Percentiles rank a stretch among this genome's conserved stretches.
Evolutionary conservation across 257 asterid species (phyloP).

Genomic region (Schizonepeta tenuifolia): DNA sequence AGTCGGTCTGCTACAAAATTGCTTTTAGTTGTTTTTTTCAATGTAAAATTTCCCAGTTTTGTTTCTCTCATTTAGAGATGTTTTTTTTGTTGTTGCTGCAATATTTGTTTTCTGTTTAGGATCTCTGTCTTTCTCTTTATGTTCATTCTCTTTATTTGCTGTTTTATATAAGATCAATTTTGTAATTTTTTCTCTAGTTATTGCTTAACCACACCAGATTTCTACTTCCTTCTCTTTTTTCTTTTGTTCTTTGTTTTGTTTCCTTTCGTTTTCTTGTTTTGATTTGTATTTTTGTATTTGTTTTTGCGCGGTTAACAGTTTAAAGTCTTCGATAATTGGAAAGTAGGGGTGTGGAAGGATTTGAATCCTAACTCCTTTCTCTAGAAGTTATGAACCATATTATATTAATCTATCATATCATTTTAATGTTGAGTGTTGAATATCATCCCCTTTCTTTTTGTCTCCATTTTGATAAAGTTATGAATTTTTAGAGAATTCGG

Average conservation of each 20-base stretch:
- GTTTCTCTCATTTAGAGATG: background rate
- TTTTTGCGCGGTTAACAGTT: too few species aligned
- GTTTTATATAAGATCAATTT: background rate
- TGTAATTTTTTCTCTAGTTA: background rate
- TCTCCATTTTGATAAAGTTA: background rate
- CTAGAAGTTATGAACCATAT: background rate
- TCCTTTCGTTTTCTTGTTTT: background rate
- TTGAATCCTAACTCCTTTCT: background rate
- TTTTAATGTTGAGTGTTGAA: slow-evolving; percentile 2
- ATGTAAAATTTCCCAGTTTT: background rate
- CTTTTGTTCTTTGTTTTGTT: background rate
- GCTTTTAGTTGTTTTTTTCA: background rate
- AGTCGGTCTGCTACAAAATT: background rate
- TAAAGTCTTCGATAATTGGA: background rate
- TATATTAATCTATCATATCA: background rate
- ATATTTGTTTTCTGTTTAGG: background rate
- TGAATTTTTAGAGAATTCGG: slow-evolving; percentile 15
- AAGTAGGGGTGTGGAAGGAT: background rate
- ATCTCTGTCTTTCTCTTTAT: slow-evolving; percentile 23
- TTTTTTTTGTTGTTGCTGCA: background rate
- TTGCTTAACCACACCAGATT: slow-evolving; percentile 1
- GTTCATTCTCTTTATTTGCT: slow-evolving; percentile 3
- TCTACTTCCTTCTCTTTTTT: background rate
- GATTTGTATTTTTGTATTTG: background rate
- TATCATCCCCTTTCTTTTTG: slow-evolving; percentile 4